Percentiles rank a stretch among this genome's conserved stretches.
phyloP scores from a whole-genome alignment of 768 basidiomycete species.

The Auricularia auricula-judae region DNA sequence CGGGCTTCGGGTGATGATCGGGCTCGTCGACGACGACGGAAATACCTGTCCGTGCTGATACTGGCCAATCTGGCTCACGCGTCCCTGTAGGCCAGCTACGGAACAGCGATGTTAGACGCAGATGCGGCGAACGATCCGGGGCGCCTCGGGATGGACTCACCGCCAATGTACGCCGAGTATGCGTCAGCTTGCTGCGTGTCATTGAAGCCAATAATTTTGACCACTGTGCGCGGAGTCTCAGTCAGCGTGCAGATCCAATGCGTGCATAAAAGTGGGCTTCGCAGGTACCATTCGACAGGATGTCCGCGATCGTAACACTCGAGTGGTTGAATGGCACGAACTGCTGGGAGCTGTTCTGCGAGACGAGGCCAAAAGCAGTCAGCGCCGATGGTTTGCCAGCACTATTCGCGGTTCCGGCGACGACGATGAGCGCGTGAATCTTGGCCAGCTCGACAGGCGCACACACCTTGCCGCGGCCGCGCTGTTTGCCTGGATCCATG shows the following conservation, averaged over 20 bases:
- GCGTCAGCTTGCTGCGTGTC: slow-evolving; percentile 40
- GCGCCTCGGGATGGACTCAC: background rate
- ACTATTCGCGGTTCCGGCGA: slow-evolving; percentile 19
- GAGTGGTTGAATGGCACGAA: slow-evolving; percentile 57
- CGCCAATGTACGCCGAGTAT: slow-evolving; percentile 33
- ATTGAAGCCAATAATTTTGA: slow-evolving; percentile 38
- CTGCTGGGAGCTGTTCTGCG: slow-evolving; percentile 35
- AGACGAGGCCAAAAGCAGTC: slow-evolving; percentile 53
- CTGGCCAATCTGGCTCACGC: slow-evolving; percentile 14
- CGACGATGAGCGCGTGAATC: background rate
- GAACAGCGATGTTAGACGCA: slow-evolving; percentile 22
- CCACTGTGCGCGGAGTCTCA: slow-evolving; percentile 6
- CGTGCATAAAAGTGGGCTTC: background rate
- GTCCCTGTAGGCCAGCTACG: slow-evolving; percentile 17
- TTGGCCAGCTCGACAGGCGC: background rate
- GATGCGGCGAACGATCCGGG: too few relatives aligned
- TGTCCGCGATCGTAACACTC: slow-evolving; percentile 5
- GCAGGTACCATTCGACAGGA: background rate
- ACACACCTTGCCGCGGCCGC: slow-evolving; percentile 34
- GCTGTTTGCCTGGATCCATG: slow-evolving; percentile 46
- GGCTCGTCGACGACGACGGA: background rate
- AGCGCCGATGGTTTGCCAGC: slow-evolving; percentile 44
- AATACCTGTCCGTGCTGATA: slow-evolving; percentile 17
- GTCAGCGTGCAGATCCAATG: slow-evolving; percentile 7
- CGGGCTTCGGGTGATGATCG: background rate